Evolutionary conservation across 1,284 basidiomycete species (phyloP).

Genomic region (Afroboletus lepidellus): DNA sequence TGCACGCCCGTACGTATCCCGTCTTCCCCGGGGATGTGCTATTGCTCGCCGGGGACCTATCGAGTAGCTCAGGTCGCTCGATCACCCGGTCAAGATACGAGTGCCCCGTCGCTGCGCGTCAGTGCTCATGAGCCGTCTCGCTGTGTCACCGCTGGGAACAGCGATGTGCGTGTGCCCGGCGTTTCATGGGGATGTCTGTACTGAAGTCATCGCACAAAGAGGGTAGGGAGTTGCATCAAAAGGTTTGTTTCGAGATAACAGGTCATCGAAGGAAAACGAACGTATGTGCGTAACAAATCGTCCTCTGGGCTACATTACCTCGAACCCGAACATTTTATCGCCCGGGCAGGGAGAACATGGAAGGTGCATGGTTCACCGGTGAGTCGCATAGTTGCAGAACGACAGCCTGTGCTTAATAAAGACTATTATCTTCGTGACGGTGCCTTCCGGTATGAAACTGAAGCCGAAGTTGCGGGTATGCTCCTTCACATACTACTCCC

Average conservation of each 20-base stretch:
- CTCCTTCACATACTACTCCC: neutral
- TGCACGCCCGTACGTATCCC: no score
- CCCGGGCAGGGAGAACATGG: slow-evolving; percentile 48
- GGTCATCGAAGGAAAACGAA: slow-evolving; percentile 23
- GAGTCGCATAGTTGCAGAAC: slow-evolving; percentile 19
- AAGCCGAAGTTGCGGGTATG: slow-evolving; percentile 44
- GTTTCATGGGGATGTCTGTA: no score
- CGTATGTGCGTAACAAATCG: slow-evolving; percentile 39
- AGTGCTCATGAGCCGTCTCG: neutral
- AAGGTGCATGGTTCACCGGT: slow-evolving; percentile 68
- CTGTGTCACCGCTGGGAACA: slow-evolving; percentile 68
- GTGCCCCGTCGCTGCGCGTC: neutral
- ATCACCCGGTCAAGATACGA: slow-evolving; percentile 61
- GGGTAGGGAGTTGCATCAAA: slow-evolving; percentile 24
- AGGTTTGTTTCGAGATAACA: slow-evolving; percentile 22
- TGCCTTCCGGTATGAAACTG: slow-evolving; percentile 54
- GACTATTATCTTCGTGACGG: no score
- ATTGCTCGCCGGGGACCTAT: slow-evolving; percentile 65
- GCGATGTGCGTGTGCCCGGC: slow-evolving; percentile 49
- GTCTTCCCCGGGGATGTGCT: slow-evolving; percentile 64
- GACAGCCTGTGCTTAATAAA: slow-evolving; percentile 39
- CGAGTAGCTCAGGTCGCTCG: slow-evolving; percentile 52
- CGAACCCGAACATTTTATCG: slow-evolving; percentile 49
- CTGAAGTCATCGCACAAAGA: no score
- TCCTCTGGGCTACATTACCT: slow-evolving; percentile 54